Evolutionary conservation across 2,329 filamentous ascomycete species (phyloP).

Genomic region (Exophiala spinifera): DNA sequence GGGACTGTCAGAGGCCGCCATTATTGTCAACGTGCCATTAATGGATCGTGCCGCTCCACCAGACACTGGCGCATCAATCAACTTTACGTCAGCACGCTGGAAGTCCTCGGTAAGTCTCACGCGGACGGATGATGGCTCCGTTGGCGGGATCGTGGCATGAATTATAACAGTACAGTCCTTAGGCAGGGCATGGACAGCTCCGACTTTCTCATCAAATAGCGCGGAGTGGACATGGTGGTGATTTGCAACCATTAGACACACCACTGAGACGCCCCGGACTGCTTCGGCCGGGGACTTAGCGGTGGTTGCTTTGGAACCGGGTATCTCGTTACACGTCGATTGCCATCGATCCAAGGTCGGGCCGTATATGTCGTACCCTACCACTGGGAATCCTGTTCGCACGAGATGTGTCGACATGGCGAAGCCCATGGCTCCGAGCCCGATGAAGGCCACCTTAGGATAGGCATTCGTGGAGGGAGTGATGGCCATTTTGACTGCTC

Average conservation of each 20-base stretch:
- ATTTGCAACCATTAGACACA: constrained; percentile 68
- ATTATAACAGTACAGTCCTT: constrained; percentile 61
- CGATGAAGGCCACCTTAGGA: constrained; percentile 63
- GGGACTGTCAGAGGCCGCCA: constrained; percentile 60
- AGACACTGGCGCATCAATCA: constrained; percentile 71
- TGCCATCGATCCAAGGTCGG: constrained; percentile 65
- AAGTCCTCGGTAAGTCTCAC: constrained; percentile 51
- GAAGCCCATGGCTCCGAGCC: constrained; percentile 78
- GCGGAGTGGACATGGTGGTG: constrained; percentile 65
- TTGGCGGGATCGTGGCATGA: constrained; percentile 68
- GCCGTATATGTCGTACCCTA: constrained; percentile 68
- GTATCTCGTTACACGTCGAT: constrained; percentile 58
- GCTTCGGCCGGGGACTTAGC: constrained; percentile 60
- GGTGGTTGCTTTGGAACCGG: constrained; percentile 59
- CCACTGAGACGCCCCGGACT: constrained; percentile 39
- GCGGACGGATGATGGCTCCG: constrained; percentile 61
- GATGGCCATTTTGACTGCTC: constrained; percentile 4
- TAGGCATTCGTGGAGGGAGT: constrained; percentile 35
- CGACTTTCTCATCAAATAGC: constrained; percentile 57
- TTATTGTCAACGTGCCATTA: constrained; percentile 71
- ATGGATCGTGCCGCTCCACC: constrained; percentile 67
- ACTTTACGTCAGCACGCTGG: constrained; percentile 60
- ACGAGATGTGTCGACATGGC: constrained; percentile 75
- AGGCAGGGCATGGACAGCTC: constrained; percentile 50
- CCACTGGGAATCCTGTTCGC: constrained; percentile 63